Evolutionary conservation across 2,329 filamentous ascomycete species (phyloP), one percentile per base, ranked within the genome.

Genomic region (Eutypella sp.): DNA sequence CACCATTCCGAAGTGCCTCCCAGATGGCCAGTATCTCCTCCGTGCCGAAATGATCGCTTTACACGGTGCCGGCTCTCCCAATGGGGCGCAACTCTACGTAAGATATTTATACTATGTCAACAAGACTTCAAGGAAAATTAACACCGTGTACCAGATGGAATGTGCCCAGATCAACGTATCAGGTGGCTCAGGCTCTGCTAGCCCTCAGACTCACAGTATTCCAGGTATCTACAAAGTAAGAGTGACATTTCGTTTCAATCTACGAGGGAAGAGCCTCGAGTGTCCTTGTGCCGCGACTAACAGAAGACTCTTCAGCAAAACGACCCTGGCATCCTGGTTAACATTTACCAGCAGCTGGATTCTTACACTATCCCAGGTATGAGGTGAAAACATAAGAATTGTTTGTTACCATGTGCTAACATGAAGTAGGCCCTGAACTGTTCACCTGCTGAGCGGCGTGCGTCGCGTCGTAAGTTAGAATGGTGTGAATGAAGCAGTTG

Each of bases 11-110:
- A 51, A 61, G 22, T 72, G 71, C 49, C 69, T 83, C 34, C 70
- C 69, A 11, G 62, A 76, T 8, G 80, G 80, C 25, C 72, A 80
- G 55, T 82, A 82, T 57, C 73, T 82, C 37, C 70, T 81, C 19
- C 73, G 79, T 25, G 76, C 78, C 42, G 79, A 82, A 64, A 71
- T 81, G 59, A 75, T 82, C 44, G 78, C 78, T 10, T 69, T 82
- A 4, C 78, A 82, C 63, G 65, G 57, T 9, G 71, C 71, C 9
- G 47, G 58, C 29, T 68, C 63, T 49, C 64, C 67, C 46, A 60
- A 66, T 9, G 72, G 72, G 4, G 72, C 72, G 6, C 73, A 77
- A 53, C 66, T 76, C 45, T 72, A 73, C 48, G 62, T 66, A 52
- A 2, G 57, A 51, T n/a, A n/a, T n/a, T n/a, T n/a, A n/a, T n/a